Evolutionary conservation across 805 yeast species (phyloP), one percentile per base, ranked within the genome.

Genomic region (Starmerella kuoi): DNA sequence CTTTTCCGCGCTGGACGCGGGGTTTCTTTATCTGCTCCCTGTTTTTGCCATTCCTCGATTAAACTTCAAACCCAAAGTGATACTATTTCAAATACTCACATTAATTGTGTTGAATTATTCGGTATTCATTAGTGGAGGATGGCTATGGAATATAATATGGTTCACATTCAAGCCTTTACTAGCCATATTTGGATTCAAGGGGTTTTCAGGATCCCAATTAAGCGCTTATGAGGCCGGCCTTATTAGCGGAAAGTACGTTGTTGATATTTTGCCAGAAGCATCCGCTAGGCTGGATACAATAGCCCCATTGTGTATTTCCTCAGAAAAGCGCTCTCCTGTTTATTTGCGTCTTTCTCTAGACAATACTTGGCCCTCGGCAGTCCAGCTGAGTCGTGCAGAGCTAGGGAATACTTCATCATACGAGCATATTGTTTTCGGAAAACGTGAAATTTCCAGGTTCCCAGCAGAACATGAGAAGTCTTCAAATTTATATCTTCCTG

Each of bases 251-350:
- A 76, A 76, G 33, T 82, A 83, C 55, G 81, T 87, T 1, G 79
- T 91, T 47, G 81, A 87, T 55, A 81, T 82, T 47, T 65, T 91
- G 27, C 97, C 98, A 0, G 96, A 88, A 61, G 80, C 93, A 34
- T 79, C 93, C 0, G 95, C 93, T 4, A 67, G 69, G 54, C 63
- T 91, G 52, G 85, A 87, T 49, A 45, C 48, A 14, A 73, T 68
- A 38, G 75, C 72, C 23, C 67, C 73, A 4, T 72, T 70, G 46
- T 91, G 98, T 62, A 50, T 66, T 9, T 49, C 41, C 3, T 20
- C 37, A 5, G 14, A 15, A 4, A 11, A 19, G 22, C 12, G 20
- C 12, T 14, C 26, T 19, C 54, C 58, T 38, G 55, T 70, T 23
- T 60, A 65, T 26, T 65, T 86, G 46, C 95, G 97, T 5, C 66